Evolutionary conservation across 192 early-diverging fungal genomes (phyloP), one percentile per base, ranked within the genome.

Genomic region (Allomyces macrogynus): DNA sequence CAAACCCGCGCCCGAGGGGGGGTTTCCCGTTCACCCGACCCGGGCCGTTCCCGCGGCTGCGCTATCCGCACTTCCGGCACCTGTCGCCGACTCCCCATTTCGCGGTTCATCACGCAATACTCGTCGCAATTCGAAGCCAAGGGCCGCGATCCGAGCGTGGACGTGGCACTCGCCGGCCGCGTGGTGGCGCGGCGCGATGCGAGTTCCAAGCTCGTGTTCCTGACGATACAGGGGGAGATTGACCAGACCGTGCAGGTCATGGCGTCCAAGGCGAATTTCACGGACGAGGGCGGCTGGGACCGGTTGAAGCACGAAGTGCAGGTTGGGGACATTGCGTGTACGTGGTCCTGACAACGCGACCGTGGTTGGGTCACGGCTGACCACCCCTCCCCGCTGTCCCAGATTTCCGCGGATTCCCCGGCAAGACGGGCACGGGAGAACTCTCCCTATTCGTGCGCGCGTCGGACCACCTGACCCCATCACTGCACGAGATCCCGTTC

Each of bases 161-260:
- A 40, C 32, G 32, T 40, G 32, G 32, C 26, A 8, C 18, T 77
- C 23, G 70, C 75, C 72, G 88, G 86, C 10, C 78, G 88, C n/a
- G 73, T 92, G 23, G 65, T 69, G 18, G 81, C 78, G 9, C 81
- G 81, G 66, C 76, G 90, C 18, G 86, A 85, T 32, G 84, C 88
- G 12, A 83, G 85, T 65, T 73, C 79, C 66, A 86, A 84, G 61
- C 78, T 90, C 49, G 72, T 86, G 9, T 92, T 90, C 74, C 77
- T 82, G 61, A 87, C 87, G 71, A 26, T 92, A 7, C 32, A 40
- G 25, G 70, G 75, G 27, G 79, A 85, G 24, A 78, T 84, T 66
- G 77, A 78, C 5, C 67, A 78, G 23, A 60, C 67, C 8, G 67
- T 89, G 23, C 90, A 92, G 62, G 79, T 88, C 4, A 81, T 90